A percentile compares a stretch with the other conserved stretches of the same genome.
These are phyloP conservation scores for Postia placenta DNA, from an alignment of 768 basidiomycete species.

Conservation along the genomic window DNA sequence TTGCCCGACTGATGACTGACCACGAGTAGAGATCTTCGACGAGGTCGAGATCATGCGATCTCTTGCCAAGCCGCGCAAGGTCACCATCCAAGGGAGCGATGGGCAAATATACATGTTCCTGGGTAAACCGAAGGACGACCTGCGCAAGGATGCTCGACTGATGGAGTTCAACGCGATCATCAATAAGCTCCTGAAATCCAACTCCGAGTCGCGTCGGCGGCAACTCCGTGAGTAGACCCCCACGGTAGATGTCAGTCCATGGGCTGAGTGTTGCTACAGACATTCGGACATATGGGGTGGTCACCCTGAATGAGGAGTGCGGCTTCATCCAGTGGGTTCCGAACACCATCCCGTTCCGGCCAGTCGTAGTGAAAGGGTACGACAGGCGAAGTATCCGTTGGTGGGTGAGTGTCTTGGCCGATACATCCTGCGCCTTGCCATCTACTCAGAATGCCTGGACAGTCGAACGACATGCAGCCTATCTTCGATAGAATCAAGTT, in stretches of 20 bases:
- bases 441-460: neutral
- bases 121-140: conserved; percentile 95
- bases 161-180: conserved; percentile 99
- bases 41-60: conserved; percentile 90
- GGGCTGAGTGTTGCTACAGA: conserved; percentile 36
- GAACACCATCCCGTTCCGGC: conserved; percentile 80
- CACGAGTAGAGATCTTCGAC: conserved; percentile 67
- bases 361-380: conserved; percentile 67
- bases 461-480: conserved; percentile 42
- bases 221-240: conserved; percentile 84
- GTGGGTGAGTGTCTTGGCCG: conserved; percentile 37
- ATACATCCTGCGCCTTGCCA: neutral
- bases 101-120: conserved; percentile 86
- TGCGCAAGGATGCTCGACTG: conserved; percentile 92
- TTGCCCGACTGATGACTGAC: neutral
- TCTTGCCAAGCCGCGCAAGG: conserved; percentile 84
- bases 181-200: conserved; percentile 90
- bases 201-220: conserved; percentile 86
- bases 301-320: conserved; percentile 94
- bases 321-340: conserved; percentile 99
- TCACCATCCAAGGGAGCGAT: conserved; percentile 78
- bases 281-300: conserved; percentile 97
- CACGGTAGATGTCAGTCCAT: neutral
- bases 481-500: conserved; percentile 48
- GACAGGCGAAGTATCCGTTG: conserved; percentile 37